Base-by-base conservation (phyloP, 129 eudicot genomes). In the Flaveria trinervia region DNA sequence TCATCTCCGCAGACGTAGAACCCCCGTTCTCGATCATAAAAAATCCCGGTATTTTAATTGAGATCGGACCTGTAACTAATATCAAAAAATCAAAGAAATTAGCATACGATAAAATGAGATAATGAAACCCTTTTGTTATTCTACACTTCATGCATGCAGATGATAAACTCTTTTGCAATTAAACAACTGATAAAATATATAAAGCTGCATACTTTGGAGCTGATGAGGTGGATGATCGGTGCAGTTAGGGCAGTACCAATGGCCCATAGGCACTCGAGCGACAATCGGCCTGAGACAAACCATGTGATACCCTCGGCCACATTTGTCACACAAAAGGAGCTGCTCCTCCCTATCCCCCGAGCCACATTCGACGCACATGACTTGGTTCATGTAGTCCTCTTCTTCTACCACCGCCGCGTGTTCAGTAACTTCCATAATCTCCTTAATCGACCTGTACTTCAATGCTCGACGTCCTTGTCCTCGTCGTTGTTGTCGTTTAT, bases 241-340 rank as follows among this genome's bases (percentile, higher is more conserved):
- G 79, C 96, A 90, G 28, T 25, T 22, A 52, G 81, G 79, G 86
- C 96, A 90, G 30, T 49, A 61, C 96, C 92, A 90, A 23, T 79
- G 59, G 3, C 90, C 89, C 11, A 60, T 75, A 0, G 89, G 96
- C 4, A 88, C 74, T n/a, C 88, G 72, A 66, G 68, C 85, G 5
- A 82, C 86, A 18, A 85, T 59, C 6, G 90, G 90, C 10, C 90
- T 72, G n/a, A 82, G 49, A 75, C 96, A 90, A 11, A 44, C 10
- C 87, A 81, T 81, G 44, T 90, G 96, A 52, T 74, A 87, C 5
- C 87, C 92, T 36, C 60, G 52, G 36, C 85, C 85, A 33, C 96
- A 87, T 20, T 50, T 72, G 49, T 85, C 96, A 25, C 96, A 90
- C 15, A 90, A 43, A 8, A 90, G 45, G 8, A 88, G 60, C 84